Percentiles rank a stretch among this genome's conserved stretches.
phyloP scores from a whole-genome alignment of 495 filamentous ascomycete genomes.

The Tuber umbilicatum region DNA sequence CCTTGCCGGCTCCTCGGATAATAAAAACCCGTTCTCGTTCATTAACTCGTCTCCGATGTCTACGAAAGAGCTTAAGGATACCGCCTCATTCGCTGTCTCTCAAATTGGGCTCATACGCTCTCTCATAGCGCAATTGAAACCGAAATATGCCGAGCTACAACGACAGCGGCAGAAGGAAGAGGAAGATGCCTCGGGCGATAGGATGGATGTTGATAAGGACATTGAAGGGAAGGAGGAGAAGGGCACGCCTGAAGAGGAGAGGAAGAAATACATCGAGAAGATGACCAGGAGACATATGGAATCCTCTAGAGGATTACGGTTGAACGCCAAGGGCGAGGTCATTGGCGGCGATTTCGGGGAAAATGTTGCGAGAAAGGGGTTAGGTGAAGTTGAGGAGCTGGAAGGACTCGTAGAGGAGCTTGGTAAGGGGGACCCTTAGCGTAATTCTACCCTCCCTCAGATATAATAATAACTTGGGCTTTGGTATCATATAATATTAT shows the following conservation, averaged over 20 bases:
- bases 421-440: neutral
- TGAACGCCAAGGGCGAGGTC: conserved; percentile 53
- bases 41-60: conserved; percentile 50
- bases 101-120: conserved; percentile 73
- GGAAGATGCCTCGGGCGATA: conserved; percentile 5
- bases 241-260: conserved; percentile 52
- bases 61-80: conserved; percentile 36
- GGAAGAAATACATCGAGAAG: conserved; percentile 70
- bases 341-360: conserved; percentile 54
- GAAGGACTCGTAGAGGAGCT: conserved; percentile 42
- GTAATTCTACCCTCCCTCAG: neutral
- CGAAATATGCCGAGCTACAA: conserved; percentile 53
- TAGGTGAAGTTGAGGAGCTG: conserved; percentile 51
- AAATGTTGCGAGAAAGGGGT: conserved; percentile 42
- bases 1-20: conserved; percentile 48
- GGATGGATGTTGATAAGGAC: conserved; percentile 39
- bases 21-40: conserved; percentile 47
- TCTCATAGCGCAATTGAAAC: conserved; percentile 57
- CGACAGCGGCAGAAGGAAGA: conserved; percentile 28
- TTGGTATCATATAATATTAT: no score
- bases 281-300: conserved; percentile 56
- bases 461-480: neutral
- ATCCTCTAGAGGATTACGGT: conserved; percentile 51
- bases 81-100: conserved; percentile 68
- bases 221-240: conserved; percentile 39